Conservation (phyloP, 2,329 filamentous ascomycete genomes). For the Mycosphaerella arachidis region DNA sequence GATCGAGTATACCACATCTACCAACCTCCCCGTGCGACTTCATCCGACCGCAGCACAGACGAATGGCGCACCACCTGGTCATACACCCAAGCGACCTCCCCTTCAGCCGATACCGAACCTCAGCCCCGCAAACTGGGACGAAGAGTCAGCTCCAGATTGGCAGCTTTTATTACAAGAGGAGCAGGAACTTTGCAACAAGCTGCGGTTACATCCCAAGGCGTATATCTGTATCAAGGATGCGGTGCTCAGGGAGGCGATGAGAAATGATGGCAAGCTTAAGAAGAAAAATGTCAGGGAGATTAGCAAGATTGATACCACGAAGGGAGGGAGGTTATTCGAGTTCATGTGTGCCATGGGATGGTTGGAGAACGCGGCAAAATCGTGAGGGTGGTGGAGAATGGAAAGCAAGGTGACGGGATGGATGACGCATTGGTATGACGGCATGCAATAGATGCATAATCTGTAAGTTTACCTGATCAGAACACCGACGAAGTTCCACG, state of each 20-base stretch:
- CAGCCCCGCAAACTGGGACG: conserved; percentile 62
- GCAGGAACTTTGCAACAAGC: conserved; percentile 74
- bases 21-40: conserved; percentile 31
- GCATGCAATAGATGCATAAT: background rate
- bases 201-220: conserved; percentile 86
- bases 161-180: conserved; percentile 85
- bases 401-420: background rate
- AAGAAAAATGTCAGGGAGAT: conserved; percentile 91
- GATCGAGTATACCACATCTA: conserved; percentile 30
- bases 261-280: conserved; percentile 80
- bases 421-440: background rate
- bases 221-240: conserved; percentile 93
- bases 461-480: no score
- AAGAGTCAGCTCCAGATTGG: conserved; percentile 73
- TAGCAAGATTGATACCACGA: conserved; percentile 75
- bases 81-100: conserved; percentile 23
- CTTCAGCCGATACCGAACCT: conserved; percentile 45
- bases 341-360: conserved; percentile 92
- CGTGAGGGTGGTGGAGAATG: background rate
- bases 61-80: conserved; percentile 29
- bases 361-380: conserved; percentile 63
- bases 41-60: conserved; percentile 11
- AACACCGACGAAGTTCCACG: no score
- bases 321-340: conserved; percentile 82
- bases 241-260: conserved; percentile 84